These are phyloP conservation scores for Porogramme epimiltina DNA, from an alignment of 1,284 basidiomycete genomes.

Conservation along the genomic window DNA sequence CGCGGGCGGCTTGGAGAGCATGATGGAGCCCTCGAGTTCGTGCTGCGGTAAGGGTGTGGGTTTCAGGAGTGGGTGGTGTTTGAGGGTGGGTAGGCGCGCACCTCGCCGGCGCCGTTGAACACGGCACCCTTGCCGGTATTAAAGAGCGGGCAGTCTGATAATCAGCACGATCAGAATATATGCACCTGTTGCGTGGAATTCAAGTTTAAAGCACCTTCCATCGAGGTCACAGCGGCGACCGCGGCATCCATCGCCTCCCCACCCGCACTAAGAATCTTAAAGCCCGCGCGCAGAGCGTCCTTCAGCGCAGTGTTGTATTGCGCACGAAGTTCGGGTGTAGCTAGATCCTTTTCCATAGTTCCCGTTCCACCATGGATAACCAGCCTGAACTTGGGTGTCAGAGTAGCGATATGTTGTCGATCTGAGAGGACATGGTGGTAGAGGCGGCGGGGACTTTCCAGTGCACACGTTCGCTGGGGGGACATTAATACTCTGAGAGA, in stretches of 20 bases:
- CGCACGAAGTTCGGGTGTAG: constrained; percentile 62
- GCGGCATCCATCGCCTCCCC: constrained; percentile 83
- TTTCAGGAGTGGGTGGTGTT: background rate
- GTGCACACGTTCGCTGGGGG: no score
- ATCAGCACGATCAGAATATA: background rate
- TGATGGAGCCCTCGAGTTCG: constrained; percentile 79
- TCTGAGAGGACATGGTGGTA: no score
- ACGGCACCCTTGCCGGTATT: constrained; percentile 81
- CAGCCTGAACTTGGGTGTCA: constrained; percentile 55
- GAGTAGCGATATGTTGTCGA: no score
- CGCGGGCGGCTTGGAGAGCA: constrained; percentile 73
- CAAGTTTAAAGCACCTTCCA: constrained; percentile 63
- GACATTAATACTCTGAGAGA: no score
- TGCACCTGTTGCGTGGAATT: background rate
- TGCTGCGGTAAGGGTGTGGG: constrained; percentile 47
- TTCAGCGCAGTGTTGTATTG: constrained; percentile 59
- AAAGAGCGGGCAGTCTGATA: constrained; percentile 76
- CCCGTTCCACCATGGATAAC: constrained; percentile 84
- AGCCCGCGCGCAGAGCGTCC: constrained; percentile 60
- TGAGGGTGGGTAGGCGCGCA: constrained; percentile 29
- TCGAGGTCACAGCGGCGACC: constrained; percentile 67
- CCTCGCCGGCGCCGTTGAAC: constrained; percentile 78
- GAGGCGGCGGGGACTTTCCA: no score
- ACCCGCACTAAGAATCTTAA: constrained; percentile 62
- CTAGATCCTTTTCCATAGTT: constrained; percentile 55